Conservation (phyloP, 106 monocot species). For the Platanthera zijinensis region DNA sequence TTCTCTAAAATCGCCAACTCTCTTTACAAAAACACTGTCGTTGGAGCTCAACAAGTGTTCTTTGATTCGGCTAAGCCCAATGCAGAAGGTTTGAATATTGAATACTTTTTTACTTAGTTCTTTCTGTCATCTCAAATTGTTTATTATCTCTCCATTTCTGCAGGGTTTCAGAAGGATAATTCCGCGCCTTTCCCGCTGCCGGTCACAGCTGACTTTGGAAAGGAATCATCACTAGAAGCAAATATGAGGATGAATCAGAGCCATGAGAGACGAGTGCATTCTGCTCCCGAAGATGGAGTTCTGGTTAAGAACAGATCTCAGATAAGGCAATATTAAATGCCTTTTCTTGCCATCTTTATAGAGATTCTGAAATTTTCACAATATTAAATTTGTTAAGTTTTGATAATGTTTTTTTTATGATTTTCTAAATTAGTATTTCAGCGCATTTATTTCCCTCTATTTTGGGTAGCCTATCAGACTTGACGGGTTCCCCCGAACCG, state of each 20-base stretch:
- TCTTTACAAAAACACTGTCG: background rate
- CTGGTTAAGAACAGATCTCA: slow-evolving; percentile 3
- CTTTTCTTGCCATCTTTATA: background rate
- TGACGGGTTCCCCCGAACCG: too few species aligned
- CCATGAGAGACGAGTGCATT: background rate
- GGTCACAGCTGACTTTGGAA: background rate
- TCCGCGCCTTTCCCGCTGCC: background rate
- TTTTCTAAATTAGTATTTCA: background rate
- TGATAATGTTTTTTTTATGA: background rate
- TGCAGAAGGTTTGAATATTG: background rate
- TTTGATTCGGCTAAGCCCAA: background rate
- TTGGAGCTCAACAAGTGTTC: background rate
- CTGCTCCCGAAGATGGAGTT: background rate
- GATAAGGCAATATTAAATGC: slow-evolving; percentile 3
- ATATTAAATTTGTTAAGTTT: background rate
- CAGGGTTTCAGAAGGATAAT: background rate
- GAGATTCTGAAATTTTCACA: background rate
- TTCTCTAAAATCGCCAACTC: slow-evolving; percentile 1
- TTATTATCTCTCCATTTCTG: background rate
- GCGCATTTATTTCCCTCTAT: background rate
- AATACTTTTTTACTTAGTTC: background rate
- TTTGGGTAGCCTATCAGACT: background rate
- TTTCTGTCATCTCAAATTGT: background rate
- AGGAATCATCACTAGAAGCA: background rate
- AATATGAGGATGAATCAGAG: background rate